Percentiles rank a stretch among this genome's conserved stretches.
Conservation (phyloP, 2,329 filamentous ascomycete genomes). For the Mycogone perniciosa region DNA sequence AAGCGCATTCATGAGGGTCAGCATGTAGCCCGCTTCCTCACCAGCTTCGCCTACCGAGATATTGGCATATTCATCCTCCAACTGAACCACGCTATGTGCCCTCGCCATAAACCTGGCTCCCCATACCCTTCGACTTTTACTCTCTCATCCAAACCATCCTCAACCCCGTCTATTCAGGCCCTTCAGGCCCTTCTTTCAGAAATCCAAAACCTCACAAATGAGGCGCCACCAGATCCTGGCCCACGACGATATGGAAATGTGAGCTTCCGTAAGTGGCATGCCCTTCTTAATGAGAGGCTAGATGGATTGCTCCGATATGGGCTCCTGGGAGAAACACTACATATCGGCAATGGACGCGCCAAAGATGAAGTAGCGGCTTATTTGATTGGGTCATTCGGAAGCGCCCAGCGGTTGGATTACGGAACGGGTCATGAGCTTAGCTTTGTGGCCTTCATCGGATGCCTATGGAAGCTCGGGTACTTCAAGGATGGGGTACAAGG, state of each 20-base stretch:
- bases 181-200: conserved; percentile 61
- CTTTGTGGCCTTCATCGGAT: conserved; percentile 85
- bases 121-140: conserved; percentile 34
- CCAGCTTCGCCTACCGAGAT: conserved; percentile 76
- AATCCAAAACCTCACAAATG: conserved; percentile 61
- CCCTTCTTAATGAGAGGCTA: conserved; percentile 56
- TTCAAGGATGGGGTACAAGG: conserved; percentile 54
- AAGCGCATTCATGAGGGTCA: conserved; percentile 82
- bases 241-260: conserved; percentile 88
- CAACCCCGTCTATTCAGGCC: conserved; percentile 49
- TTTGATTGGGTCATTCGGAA: conserved; percentile 80
- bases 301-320: conserved; percentile 29
- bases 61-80: conserved; percentile 84
- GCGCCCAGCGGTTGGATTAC: conserved; percentile 83
- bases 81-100: conserved; percentile 81
- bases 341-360: conserved; percentile 36
- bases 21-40: conserved; percentile 76
- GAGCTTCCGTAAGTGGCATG: conserved; percentile 80
- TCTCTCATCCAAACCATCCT: conserved; percentile 33
- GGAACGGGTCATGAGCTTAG: conserved; percentile 94
- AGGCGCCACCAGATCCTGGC: conserved; percentile 77
- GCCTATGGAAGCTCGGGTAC: conserved; percentile 82
- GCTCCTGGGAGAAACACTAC: conserved; percentile 24
- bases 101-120: conserved; percentile 44
- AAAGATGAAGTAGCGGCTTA: conserved; percentile 69